Evolutionary conservation across 148 eudicot genomes (phyloP).

Genomic region (Diospyros kaki): DNA sequence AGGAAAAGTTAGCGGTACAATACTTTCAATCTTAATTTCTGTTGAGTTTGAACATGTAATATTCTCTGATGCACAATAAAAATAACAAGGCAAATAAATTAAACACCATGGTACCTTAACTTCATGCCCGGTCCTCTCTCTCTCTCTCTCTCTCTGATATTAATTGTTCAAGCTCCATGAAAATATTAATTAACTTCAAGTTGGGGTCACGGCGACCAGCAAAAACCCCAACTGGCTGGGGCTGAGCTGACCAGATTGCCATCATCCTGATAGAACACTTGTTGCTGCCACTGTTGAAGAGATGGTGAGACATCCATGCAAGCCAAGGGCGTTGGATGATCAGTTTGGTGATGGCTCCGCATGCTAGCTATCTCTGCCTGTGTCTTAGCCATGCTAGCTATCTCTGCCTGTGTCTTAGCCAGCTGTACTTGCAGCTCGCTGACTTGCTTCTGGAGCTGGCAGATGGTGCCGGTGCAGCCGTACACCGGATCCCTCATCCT

Average conservation of each 20-base stretch:
- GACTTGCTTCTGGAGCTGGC: conserved; percentile 53
- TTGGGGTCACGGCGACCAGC: too few relatives aligned
- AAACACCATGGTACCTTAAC: too few relatives aligned
- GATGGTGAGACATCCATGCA: conserved; percentile 33
- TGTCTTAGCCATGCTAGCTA: conserved; percentile 18
- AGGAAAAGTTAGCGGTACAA: too few relatives aligned
- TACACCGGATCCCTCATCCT: conserved; percentile 51
- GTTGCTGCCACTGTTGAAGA: conserved; percentile 9
- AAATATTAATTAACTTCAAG: too few relatives aligned
- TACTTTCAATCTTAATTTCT: too few relatives aligned
- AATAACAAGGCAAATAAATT: too few relatives aligned
- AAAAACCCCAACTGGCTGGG: too few relatives aligned
- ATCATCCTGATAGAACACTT: background rate
- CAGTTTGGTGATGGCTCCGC: conserved; percentile 39
- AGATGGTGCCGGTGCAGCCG: conserved; percentile 48
- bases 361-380: conserved; percentile 40
- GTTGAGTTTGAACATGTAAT: too few relatives aligned
- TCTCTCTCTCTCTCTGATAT: too few relatives aligned
- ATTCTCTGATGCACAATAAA: too few relatives aligned
- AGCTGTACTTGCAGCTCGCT: conserved; percentile 47
- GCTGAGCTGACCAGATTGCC: conserved; percentile 3
- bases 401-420: conserved; percentile 26
- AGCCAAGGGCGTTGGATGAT: conserved; percentile 29
- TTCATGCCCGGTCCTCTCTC: too few relatives aligned
- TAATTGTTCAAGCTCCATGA: too few relatives aligned